Base-by-base conservation (phyloP, 805 yeast genomes). In the Yamadazyma phyllophila region DNA sequence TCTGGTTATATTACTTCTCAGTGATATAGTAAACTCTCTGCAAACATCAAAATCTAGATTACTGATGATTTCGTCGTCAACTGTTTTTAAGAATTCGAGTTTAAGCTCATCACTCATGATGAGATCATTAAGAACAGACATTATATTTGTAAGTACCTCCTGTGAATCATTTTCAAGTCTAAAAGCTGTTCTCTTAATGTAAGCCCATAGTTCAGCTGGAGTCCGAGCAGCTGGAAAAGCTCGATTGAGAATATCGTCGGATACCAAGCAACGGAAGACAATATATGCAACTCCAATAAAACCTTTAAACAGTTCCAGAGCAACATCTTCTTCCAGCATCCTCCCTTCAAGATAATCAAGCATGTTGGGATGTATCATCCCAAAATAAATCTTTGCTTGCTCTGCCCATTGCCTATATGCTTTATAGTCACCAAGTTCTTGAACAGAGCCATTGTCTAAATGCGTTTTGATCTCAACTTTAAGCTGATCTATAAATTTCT, bases 11-110 rank as follows among this genome's bases (percentile, higher is more conserved):
- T 20, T 12, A 30, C 32, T 36, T 32, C 35, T 17, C 43, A 40
- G 43, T 13, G 27, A 40, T 16, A 32, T 17, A 7, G 31, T 30
- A 12, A 14, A 32, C 27, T 40, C 43, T 15, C 24, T 30, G 31
- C 43, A 40, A 20, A 40, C 9, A 26, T 40, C 43, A 17, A 31
- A 40, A 10, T 32, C 43, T 17, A 40, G 15, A 20, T 12, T 20
- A 13, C 20, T 13, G 15, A 31, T n/a, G 10, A 20, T 13, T 11
- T 31, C 43, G 7, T 17, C 14, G 9, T 30, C 30, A 12, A 32
- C 11, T 10, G 15, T 4, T 5, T 12, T 24, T 6, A 40, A 14
- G n/a, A 32, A 32, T 8, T 17, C 12, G 8, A 40, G 36, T 13
- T 32, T 40, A 6, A 8, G 16, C 7, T 32, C 36, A 14, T 32